Percentiles rank a stretch among this genome's conserved stretches.
These are phyloP conservation scores for Epichloe sylvatica DNA, from an alignment of 2,329 filamentous ascomycete genomes.

Conservation along the genomic window DNA sequence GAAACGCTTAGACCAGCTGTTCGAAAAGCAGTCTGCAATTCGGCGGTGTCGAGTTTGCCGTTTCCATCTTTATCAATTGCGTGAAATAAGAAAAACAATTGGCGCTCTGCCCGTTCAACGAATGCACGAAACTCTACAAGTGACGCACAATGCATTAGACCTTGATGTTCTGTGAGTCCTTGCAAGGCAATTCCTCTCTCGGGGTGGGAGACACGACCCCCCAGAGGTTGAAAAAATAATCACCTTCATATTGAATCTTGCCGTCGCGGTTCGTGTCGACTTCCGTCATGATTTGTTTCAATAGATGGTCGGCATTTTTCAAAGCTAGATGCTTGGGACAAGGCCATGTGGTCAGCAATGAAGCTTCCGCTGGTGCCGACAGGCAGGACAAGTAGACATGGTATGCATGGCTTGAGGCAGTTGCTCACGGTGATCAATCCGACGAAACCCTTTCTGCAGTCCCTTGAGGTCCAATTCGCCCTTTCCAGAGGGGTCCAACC, in stretches of 20 bases:
- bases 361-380: background rate
- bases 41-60: conserved; percentile 74
- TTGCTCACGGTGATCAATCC: conserved; percentile 78
- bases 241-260: conserved; percentile 82
- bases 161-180: background rate
- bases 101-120: conserved; percentile 72
- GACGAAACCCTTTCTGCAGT: conserved; percentile 69
- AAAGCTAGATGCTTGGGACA: conserved; percentile 32
- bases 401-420: background rate
- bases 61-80: conserved; percentile 77
- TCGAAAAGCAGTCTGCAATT: conserved; percentile 66
- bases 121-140: conserved; percentile 72
- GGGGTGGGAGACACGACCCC: background rate
- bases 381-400: background rate
- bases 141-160: background rate
- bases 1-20: conserved; percentile 68
- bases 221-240: conserved; percentile 13
- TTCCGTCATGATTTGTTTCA: conserved; percentile 63
- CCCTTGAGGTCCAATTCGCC: conserved; percentile 75
- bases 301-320: conserved; percentile 81
- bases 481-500: conserved; percentile 61
- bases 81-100: conserved; percentile 69
- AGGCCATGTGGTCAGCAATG: conserved; percentile 1
- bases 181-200: background rate
- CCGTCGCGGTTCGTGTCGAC: conserved; percentile 84